Conservation (phyloP, 108 stramenopile genomes). For the Cyclotella atomus region DNA sequence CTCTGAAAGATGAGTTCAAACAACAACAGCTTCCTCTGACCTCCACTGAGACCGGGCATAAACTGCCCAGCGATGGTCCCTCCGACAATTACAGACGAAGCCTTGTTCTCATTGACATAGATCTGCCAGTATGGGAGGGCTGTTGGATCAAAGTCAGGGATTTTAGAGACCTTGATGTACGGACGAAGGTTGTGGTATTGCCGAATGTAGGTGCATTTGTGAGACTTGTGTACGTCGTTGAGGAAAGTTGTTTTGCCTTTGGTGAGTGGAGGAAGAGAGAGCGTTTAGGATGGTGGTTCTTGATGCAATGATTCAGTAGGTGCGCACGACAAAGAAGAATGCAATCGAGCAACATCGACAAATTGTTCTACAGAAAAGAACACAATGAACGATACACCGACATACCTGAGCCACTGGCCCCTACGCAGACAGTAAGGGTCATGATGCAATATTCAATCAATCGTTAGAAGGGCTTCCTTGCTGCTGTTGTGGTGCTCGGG, state of each 20-base stretch:
- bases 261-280: not conserved
- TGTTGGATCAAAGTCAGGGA: slow-evolving; percentile 74
- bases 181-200: slow-evolving; percentile 81
- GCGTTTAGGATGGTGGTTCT: not conserved
- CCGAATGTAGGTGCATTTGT: slow-evolving; percentile 78
- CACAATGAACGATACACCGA: not conserved
- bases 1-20: slow-evolving; percentile 77
- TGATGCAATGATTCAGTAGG: not conserved
- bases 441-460: too few species aligned
- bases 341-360: not conserved
- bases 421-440: slow-evolving; percentile 50
- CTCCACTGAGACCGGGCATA: slow-evolving; percentile 68
- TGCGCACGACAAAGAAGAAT: not conserved
- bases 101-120: slow-evolving; percentile 62
- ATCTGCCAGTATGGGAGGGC: slow-evolving; percentile 74
- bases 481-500: too few species aligned
- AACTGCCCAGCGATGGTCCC: slow-evolving; percentile 79
- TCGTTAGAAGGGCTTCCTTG: too few species aligned
- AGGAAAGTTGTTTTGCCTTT: slow-evolving; percentile 76
- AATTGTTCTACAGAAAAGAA: not conserved
- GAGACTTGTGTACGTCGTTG: slow-evolving; percentile 67
- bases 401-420: slow-evolving; percentile 46
- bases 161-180: slow-evolving; percentile 58
- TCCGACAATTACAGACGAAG: slow-evolving; percentile 54
- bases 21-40: slow-evolving; percentile 68